phyloP scores from a whole-genome alignment of 1,284 basidiomycete genomes.

The Sporisorium iseilematis-ciliati region DNA sequence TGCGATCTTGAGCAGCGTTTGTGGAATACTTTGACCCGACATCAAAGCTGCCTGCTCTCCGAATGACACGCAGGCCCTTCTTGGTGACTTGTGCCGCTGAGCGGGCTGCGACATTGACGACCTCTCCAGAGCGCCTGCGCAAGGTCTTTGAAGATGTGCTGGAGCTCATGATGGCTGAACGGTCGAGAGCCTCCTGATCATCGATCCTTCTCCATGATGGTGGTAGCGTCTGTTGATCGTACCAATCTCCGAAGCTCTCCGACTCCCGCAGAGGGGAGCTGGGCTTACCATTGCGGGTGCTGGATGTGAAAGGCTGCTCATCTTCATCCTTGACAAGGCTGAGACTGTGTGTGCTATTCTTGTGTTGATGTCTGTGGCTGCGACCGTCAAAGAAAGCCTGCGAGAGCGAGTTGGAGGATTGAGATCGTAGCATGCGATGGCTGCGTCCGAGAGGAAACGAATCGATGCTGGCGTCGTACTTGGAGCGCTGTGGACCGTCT shows the following conservation, averaged over 20 bases:
- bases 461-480: conserved; percentile 11
- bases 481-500: conserved; percentile 37
- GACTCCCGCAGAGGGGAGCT: conserved; percentile 36
- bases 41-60: conserved; percentile 48
- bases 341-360: conserved; percentile 31
- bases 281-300: conserved; percentile 3
- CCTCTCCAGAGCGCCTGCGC: conserved; percentile 42
- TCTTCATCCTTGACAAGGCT: conserved; percentile 42
- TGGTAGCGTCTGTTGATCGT: conserved; percentile 11
- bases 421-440: conserved; percentile 34
- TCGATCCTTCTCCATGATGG: conserved; percentile 24
- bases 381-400: conserved; percentile 30
- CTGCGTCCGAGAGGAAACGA: conserved; percentile 11
- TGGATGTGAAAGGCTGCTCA: conserved; percentile 8
- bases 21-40: conserved; percentile 26
- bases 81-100: conserved; percentile 41
- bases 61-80: conserved; percentile 38
- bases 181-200: conserved; percentile 24
- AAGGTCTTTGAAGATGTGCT: conserved; percentile 26
- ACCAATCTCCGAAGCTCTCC: conserved; percentile 19
- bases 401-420: conserved; percentile 43
- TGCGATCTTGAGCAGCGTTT: conserved; percentile 5
- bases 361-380: conserved; percentile 27
- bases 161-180: conserved; percentile 30
- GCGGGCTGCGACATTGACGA: conserved; percentile 34